Conservation (phyloP, 2,329 filamentous ascomycete species). For the Aspergillus viridinutans region DNA sequence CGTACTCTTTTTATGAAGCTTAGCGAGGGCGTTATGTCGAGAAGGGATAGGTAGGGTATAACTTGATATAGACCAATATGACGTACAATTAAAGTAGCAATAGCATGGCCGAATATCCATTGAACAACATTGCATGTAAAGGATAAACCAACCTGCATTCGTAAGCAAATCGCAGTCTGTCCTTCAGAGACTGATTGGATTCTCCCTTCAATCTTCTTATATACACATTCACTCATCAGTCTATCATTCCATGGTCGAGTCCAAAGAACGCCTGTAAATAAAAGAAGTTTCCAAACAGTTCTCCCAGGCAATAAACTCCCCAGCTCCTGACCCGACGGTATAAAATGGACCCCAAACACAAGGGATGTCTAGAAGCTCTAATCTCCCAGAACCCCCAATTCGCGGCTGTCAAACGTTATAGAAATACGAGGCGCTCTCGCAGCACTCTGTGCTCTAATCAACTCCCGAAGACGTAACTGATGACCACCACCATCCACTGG, state of each 20-base stretch:
- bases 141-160: too few species aligned
- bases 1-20: neutral
- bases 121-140: too few species aligned
- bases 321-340: neutral
- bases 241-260: neutral
- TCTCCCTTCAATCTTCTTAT: neutral
- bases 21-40: neutral
- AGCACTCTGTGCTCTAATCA: neutral
- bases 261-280: neutral
- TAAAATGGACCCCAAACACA: neutral
- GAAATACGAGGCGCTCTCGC: conserved; percentile 8
- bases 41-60: neutral
- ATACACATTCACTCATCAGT: neutral
- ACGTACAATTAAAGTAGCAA: neutral
- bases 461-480: neutral
- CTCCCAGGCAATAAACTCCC: neutral
- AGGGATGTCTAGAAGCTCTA: conserved; percentile 2
- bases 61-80: neutral
- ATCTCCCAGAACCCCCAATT: conserved; percentile 17
- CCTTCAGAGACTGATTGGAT: too few species aligned
- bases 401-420: conserved; percentile 25
- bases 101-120: too few species aligned
- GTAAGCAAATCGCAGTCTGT: too few species aligned
- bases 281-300: neutral
- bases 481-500: neutral